Base-by-base conservation (phyloP, 176 grass and related monocot species). In the Oryza longistaminata region DNA sequence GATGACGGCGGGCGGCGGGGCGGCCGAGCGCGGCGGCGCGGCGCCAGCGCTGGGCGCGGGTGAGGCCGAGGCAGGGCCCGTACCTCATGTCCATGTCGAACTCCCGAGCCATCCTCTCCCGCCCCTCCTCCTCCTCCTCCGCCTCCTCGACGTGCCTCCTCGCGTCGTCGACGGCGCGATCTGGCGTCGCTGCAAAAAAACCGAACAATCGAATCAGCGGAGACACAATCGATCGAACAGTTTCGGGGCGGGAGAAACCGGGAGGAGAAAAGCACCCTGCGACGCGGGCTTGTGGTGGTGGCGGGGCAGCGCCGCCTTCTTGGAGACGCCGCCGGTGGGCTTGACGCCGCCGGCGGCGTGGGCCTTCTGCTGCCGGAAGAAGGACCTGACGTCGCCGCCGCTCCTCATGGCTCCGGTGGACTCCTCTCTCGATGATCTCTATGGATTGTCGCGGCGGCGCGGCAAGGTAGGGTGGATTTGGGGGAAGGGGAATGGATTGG, bases 11-110 rank as follows among this genome's bases (percentile, higher is more conserved):
- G 78, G 43, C 78, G 90, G 90, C 69, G 93, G 93, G 25, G 86
- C 77, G 78, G 9, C 87, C 93, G 39, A 94, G 86, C 64, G 70
- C 53, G 35, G 78, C 77, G 34, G 93, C 93, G 16, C 93, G 90
- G 40, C 78, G 85, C 87, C 90, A 92, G 29, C 90, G 90, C 82
- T 88, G 85, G 71, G 68, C 76, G 44, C 93, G 85, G 70, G 78
- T 88, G 87, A 94, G 75, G 24, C 90, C 93, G 68, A 94, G 75
- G 90, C 93, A 94, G 46, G 93, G 93, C 16, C 93, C 93, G 82
- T 92, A 94, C 70, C 87, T 83, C 87, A 86, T 94, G 87, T 92
- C 93, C 90, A 94, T 64, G 85, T 94, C 93, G 90, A 94, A 94
- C 85, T 83, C 79, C 79, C 90, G 27, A 19, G 52, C 83, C 70